phyloP scores from a whole-genome alignment of 768 basidiomycete genomes.

The Naganishia randhawae region DNA sequence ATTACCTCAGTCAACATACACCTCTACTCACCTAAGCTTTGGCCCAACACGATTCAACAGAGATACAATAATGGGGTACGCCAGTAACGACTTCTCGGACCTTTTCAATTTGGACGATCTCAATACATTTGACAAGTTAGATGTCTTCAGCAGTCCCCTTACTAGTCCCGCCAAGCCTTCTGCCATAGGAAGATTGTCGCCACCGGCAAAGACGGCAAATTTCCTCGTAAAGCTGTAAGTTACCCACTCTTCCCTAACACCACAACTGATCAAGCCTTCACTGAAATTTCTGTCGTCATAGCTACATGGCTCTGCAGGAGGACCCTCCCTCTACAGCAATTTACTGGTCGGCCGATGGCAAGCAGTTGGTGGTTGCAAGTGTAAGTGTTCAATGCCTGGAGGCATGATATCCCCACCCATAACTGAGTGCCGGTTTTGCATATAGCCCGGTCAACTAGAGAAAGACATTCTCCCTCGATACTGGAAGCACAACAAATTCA shows the following conservation, averaged over 20 bases:
- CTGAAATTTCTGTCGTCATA: slow-evolving; percentile 21
- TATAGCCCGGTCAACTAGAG: slow-evolving; percentile 35
- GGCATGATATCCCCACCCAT: no score
- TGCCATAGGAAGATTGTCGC: background rate
- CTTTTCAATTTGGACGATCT: slow-evolving; percentile 18
- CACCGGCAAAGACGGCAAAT: slow-evolving; percentile 32
- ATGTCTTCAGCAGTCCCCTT: slow-evolving; percentile 1
- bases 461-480: slow-evolving; percentile 45
- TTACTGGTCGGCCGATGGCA: slow-evolving; percentile 48
- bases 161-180: slow-evolving; percentile 1
- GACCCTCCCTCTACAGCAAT: slow-evolving; percentile 45
- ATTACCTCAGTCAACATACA: slow-evolving; percentile 14
- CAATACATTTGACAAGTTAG: slow-evolving; percentile 12
- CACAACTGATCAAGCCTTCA: no score
- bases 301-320: slow-evolving; percentile 41
- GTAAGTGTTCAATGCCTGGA: background rate
- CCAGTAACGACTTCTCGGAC: slow-evolving; percentile 10
- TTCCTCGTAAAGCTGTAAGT: slow-evolving; percentile 50
- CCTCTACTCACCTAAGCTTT: slow-evolving; percentile 4
- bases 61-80: background rate
- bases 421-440: background rate
- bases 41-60: background rate
- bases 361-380: slow-evolving; percentile 46
- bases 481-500: slow-evolving; percentile 49
- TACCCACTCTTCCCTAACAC: slow-evolving; percentile 7